Evolutionary conservation across 2,329 filamentous ascomycete species (phyloP).

Genomic region (Apiospora rasikravindrae): DNA sequence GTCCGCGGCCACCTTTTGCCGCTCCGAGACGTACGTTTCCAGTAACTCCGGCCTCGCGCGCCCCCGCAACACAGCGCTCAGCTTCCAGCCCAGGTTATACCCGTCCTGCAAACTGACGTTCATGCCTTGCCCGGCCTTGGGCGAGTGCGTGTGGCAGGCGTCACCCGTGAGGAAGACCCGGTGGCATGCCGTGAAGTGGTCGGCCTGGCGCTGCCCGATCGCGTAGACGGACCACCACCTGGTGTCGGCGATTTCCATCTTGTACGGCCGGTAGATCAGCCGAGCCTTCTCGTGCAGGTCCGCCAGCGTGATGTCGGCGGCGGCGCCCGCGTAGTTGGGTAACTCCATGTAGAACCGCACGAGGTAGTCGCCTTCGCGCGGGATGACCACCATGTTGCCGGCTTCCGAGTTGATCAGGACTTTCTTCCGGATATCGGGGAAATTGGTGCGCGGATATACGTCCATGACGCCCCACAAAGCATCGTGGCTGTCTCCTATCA

Average conservation of each 20-base stretch:
- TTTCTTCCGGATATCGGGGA: conserved; percentile 67
- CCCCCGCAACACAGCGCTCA: conserved; percentile 54
- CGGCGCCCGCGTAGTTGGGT: conserved; percentile 50
- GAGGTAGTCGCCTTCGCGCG: conserved; percentile 61
- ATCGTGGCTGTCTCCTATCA: conserved; percentile 52
- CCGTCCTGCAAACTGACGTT: conserved; percentile 63
- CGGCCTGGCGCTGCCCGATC: conserved; percentile 66
- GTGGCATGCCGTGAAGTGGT: conserved; percentile 60
- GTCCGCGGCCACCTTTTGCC: conserved; percentile 57
- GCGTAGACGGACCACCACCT: conserved; percentile 69
- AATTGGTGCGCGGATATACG: conserved; percentile 59
- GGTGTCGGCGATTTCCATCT: conserved; percentile 58
- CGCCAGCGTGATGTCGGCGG: conserved; percentile 55
- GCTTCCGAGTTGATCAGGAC: conserved; percentile 57
- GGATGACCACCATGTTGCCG: conserved; percentile 66
- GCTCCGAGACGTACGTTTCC: conserved; percentile 58
- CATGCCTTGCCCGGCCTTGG: conserved; percentile 67
- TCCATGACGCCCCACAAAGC: conserved; percentile 49
- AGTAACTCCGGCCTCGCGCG: conserved; percentile 49
- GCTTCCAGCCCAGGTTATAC: conserved; percentile 55
- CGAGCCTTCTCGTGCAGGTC: conserved; percentile 58
- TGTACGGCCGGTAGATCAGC: conserved; percentile 59
- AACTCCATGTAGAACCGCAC: conserved; percentile 69
- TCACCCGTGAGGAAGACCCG: conserved; percentile 68
- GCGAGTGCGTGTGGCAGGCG: conserved; percentile 67